Evolutionary conservation across 2,329 filamentous ascomycete genomes (phyloP), one percentile per base, ranked within the genome.

Genomic region (Xylaria arbuscula): DNA sequence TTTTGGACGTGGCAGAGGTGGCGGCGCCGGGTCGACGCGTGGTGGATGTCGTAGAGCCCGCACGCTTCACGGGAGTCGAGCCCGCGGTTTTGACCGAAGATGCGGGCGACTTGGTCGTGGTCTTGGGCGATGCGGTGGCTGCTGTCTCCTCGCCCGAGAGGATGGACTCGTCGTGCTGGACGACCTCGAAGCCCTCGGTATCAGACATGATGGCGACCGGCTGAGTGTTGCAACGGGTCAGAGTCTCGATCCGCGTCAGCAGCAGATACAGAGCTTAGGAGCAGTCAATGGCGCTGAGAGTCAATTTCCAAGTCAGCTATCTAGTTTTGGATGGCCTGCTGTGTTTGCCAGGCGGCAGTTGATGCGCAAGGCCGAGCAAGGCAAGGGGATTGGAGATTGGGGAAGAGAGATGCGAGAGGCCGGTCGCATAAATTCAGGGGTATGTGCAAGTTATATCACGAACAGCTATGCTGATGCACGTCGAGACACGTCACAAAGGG

Each of bases 141-240:
- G 76, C 76, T 17, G 77, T 73, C 69, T 80, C 78, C 58, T 79
- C 78, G 47, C 76, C 75, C 22, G 78, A 79, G 57, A 78, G 72
- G 66, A 80, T 70, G 55, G 78, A 81, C 71, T 83, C 82, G 45
- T 84, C 82, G 69, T 78, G 80, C 73, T 83, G 81, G 64, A 81
- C 78, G 66, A 81, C 80, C 69, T 84, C 83, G 76, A 81, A 80
- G 72, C 80, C 81, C 72, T 85, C 83, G 70, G 79, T 77, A 73
- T 86, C 84, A 74, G 84, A 83, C 84, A 85, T 85, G 71, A 45
- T 79, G 57, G 54, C 68, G 57, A 69, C 67, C 15, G 57, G 61
- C 34, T 56, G 50, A 51, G 55, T 17, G 32, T 60, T 28, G 48
- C 9, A 36, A 34, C 19, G 17, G 17, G 51, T 10, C 54, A 56